A percentile compares a stretch with the other conserved stretches of the same genome.
Conservation (phyloP, 495 filamentous ascomycete species). For the Talaromyces adpressus region DNA sequence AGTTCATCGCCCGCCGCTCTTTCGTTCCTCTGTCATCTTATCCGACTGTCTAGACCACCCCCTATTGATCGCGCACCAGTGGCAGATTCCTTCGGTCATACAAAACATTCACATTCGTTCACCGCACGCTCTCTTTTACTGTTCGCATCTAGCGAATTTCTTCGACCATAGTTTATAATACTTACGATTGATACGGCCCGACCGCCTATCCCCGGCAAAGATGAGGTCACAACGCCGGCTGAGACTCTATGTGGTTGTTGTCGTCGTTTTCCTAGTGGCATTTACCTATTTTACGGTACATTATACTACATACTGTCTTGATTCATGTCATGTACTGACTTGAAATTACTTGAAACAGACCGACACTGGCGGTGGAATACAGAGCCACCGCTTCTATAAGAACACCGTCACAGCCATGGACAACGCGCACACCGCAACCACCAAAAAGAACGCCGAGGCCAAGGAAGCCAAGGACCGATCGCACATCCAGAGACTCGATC, state of each 20-base stretch:
- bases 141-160: background rate
- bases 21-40: background rate
- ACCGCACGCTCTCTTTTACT: background rate
- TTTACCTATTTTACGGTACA: slow-evolving; percentile 57
- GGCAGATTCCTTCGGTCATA: background rate
- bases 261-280: slow-evolving; percentile 49
- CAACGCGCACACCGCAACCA: slow-evolving; percentile 26
- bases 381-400: slow-evolving; percentile 43
- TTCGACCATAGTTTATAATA: background rate
- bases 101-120: background rate
- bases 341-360: slow-evolving; percentile 18
- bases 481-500: slow-evolving; percentile 23
- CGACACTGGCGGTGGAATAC: slow-evolving; percentile 30
- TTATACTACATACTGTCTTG: background rate
- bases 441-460: slow-evolving; percentile 22
- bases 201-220: slow-evolving; percentile 15
- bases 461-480: slow-evolving; percentile 27
- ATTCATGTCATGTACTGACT: background rate
- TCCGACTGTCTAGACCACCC: background rate
- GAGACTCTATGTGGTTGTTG: slow-evolving; percentile 49
- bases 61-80: background rate
- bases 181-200: background rate
- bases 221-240: slow-evolving; percentile 72
- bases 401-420: slow-evolving; percentile 42
- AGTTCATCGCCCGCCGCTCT: background rate